Evolutionary conservation across 305 asterid genomes (phyloP).

Genomic region (Solanum hybrid): DNA sequence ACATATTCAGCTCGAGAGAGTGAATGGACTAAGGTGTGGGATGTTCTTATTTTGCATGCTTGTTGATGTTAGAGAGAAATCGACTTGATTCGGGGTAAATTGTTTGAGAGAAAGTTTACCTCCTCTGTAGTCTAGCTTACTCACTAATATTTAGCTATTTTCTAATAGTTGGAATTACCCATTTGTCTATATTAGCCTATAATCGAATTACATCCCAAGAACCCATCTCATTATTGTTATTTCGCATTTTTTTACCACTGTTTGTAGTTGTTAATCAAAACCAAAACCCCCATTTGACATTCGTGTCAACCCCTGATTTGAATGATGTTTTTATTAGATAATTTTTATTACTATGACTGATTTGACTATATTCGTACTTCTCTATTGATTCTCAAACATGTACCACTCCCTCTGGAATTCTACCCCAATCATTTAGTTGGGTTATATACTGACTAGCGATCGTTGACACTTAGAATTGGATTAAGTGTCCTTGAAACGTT

Average conservation of each 20-base stretch:
- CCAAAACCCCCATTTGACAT: neutral
- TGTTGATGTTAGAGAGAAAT: neutral
- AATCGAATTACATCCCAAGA: neutral
- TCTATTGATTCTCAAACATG: too few relatives aligned
- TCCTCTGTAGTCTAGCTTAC: neutral
- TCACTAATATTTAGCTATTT: neutral
- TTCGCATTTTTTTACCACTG: neutral
- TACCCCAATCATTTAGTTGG: neutral
- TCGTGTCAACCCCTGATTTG: neutral
- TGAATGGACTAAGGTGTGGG: neutral
- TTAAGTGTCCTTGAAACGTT: neutral
- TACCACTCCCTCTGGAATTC: neutral
- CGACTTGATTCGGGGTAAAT: neutral
- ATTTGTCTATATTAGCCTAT: neutral
- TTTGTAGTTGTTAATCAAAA: neutral
- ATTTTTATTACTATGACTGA: neutral
- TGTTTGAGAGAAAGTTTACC: too few relatives aligned
- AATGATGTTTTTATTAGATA: too few relatives aligned
- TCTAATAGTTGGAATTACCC: neutral
- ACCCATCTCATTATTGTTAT: neutral
- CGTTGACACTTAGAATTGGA: neutral
- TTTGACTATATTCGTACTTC: neutral
- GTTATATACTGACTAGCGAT: neutral
- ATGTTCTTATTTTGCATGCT: neutral
- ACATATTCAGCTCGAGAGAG: too few relatives aligned